Base-by-base conservation (phyloP, 768 basidiomycete genomes). In the Tricholoma sp. region DNA sequence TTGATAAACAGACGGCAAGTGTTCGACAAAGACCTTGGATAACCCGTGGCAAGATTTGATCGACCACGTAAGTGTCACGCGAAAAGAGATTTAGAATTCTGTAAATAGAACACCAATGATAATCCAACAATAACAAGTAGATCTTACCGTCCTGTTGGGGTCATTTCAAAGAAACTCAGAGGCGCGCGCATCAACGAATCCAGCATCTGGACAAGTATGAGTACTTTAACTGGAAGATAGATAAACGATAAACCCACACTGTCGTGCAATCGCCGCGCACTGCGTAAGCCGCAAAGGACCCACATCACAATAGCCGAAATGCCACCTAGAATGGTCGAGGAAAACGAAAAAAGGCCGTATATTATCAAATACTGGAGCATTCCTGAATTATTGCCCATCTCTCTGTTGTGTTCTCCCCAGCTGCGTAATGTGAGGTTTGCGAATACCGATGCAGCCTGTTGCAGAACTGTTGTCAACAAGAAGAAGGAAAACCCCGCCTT, bases 1-100 rank as follows among this genome's bases (percentile, higher is more conserved):
- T 88, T 33, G 81, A 84, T 6, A 79, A 70, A 34, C 82, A 83
- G 8, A 73, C 68, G 15, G 83, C 80, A 8, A 79, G 67, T 0
- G 89, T 95, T 32, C 90, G 80, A 65, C 84, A 79, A 53, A 92
- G 72, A 52, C 78, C 80, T 67, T 86, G 83, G 42, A 95, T 84
- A 17, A 91, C 88, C 31, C 88, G 79, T 5, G 84, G 85, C 18
- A 97, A 80, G 8, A 92, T 74, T 65, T 92, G 87, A 72, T 97
- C 94, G 15, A 96, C 81, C 29, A 89, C 87, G 63, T 90, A 91
- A 13, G 81, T 84, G 63, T 98, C 96, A 2, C 93, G 84, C 3
- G 91, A 91, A 71, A 98, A 98, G 28, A 97, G 69, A 70, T 97
- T 98, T 52, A 98, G 67, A 53, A 95, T 88, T 8, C 93, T 90